Conservation (phyloP, 1,284 basidiomycete genomes). For the Ustilago curta region DNA sequence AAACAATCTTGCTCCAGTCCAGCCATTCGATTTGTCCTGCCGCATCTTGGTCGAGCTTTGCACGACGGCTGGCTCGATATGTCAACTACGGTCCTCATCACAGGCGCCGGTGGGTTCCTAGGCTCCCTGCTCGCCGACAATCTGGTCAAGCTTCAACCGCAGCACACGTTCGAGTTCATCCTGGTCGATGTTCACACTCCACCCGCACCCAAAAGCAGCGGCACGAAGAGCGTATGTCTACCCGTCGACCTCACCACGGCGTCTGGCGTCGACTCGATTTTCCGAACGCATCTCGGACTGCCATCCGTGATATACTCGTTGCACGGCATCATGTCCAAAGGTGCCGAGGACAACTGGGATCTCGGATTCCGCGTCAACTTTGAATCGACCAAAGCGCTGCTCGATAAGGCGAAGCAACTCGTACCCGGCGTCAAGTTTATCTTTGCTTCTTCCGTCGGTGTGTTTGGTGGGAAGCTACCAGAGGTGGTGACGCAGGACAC, state of each 20-base stretch:
- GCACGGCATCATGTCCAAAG: conserved; percentile 58
- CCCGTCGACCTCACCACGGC: conserved; percentile 46
- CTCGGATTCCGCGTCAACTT: conserved; percentile 51
- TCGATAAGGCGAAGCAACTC: conserved; percentile 35
- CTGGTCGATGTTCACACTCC: conserved; percentile 44
- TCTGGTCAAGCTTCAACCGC: conserved; percentile 28
- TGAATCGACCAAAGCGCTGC: conserved; percentile 41
- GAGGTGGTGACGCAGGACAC: conserved; percentile 42
- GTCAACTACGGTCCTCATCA: conserved; percentile 49
- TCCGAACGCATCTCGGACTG: conserved; percentile 34
- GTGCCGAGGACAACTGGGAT: conserved; percentile 50
- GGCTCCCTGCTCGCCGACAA: conserved; percentile 49
- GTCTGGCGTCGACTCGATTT: conserved; percentile 36
- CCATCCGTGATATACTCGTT: conserved; percentile 50
- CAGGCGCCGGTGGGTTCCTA: conserved; percentile 52
- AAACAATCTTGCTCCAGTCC: background rate
- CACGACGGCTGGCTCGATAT: conserved; percentile 2
- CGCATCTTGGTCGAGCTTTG: background rate
- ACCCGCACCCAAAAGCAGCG: conserved; percentile 16
- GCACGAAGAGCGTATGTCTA: conserved; percentile 17
- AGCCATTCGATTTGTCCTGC: background rate
- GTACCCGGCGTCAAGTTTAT: conserved; percentile 33
- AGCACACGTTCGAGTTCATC: conserved; percentile 43
- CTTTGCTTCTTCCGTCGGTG: conserved; percentile 50
- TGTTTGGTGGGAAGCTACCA: conserved; percentile 49